These are phyloP conservation scores for Tripidium arundinaceum DNA, from an alignment of 202 grass and related monocot genomes.

Conservation along the genomic window DNA sequence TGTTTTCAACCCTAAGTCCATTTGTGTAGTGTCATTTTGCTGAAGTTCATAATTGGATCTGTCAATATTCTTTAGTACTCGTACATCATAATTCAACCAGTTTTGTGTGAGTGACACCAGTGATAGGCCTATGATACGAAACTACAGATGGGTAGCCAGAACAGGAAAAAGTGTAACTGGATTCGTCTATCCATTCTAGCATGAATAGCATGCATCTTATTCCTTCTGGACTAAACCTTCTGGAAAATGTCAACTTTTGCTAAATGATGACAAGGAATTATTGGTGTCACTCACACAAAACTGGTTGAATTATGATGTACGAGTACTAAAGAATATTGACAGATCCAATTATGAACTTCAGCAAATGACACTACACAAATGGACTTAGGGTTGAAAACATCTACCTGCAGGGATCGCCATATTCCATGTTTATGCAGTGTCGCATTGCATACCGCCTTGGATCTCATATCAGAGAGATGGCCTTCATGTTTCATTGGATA, in stretches of 20 bases:
- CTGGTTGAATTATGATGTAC: constrained; percentile 10
- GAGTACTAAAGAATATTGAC: constrained; percentile 18
- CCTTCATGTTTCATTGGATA: constrained; percentile 83
- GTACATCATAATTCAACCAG: constrained; percentile 7
- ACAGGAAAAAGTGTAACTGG: neutral
- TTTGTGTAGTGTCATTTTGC: constrained; percentile 22
- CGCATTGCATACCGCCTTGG: constrained; percentile 66
- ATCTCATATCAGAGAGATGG: constrained; percentile 67
- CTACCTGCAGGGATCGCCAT: constrained; percentile 68
- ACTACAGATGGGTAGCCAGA: neutral
- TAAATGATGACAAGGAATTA: neutral
- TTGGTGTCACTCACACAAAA: neutral
- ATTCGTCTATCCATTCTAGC: neutral
- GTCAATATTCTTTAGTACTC: constrained; percentile 23
- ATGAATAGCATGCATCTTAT: neutral
- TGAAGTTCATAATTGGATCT: constrained; percentile 14
- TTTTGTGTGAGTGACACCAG: neutral
- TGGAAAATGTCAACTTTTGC: neutral
- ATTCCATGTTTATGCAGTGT: constrained; percentile 83
- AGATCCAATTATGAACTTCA: constrained; percentile 14
- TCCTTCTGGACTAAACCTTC: neutral
- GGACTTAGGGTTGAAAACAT: constrained; percentile 9
- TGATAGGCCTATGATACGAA: neutral
- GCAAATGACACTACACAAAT: constrained; percentile 25
- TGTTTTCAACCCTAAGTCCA: constrained; percentile 17